Evolutionary conservation across 192 early-diverging fungal genomes (phyloP), one percentile per base, ranked within the genome.

Genomic region (Entrophospora sp.): DNA sequence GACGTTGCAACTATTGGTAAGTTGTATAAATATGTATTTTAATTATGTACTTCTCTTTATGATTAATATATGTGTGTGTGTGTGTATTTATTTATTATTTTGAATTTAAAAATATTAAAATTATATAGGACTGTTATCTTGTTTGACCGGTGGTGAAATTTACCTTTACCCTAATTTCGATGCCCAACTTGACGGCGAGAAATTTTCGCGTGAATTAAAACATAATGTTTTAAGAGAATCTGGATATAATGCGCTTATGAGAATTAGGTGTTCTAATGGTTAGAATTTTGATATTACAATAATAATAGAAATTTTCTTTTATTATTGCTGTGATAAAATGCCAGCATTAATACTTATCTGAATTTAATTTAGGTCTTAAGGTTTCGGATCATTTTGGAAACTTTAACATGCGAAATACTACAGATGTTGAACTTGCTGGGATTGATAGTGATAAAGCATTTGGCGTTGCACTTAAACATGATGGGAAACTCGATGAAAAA

Each of bases 401-500:
- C 80, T 89, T 97, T 72, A 87, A 82, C 67, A 93, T 94, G 88
- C 87, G 85, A 60, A 97, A 93, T 73, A 79, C 80, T 5, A 95
- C 91, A 4, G 96, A 99, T 68, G 73, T 99, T 28, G 93, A 97
- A 76, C 72, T 96, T 28, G 94, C 88, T 3, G 93, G 95, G 5
- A 79, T 97, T 30, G 90, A 91, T 61, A 83, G 87, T 53, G 85
- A 90, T 56, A 93, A 88, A 58, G 79, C 93, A 0, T 81, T 98
- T 69, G 95, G 82, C 2, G 86, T 91, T 44, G 67, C 81, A 20
- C 73, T 99, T 61, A 87, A 88, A 69, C 85, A 97, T 68, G 96
- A 99, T 40, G 87, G 85, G 31, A 91, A 91, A 68, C 77, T 99
- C 34, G 90, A 96, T 55, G 90, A 94, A 57, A 85, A 83, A 62